These are phyloP conservation scores for Raphidocelis subcapitata DNA, from an alignment of 139 green algal species.

Conservation along the genomic window DNA sequence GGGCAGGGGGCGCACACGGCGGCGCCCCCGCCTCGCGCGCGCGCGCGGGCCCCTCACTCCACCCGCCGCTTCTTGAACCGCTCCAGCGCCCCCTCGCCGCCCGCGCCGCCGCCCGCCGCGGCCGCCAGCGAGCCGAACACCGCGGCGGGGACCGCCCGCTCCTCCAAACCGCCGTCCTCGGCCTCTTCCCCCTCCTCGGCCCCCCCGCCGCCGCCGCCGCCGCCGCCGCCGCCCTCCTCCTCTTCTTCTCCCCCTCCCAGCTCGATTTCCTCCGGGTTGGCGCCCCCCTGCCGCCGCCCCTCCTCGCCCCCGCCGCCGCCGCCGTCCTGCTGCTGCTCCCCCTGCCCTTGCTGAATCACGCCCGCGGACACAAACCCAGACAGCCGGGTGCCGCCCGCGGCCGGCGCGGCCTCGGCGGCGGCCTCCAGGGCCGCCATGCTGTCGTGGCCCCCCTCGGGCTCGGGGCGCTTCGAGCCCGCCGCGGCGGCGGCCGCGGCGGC, in stretches of 20 bases:
- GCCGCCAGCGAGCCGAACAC: slow-evolving; percentile 72
- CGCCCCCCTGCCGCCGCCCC: slow-evolving; percentile 20
- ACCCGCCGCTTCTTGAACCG: slow-evolving; percentile 45
- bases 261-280: slow-evolving; percentile 96
- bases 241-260: slow-evolving; percentile 68
- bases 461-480: slow-evolving; percentile 56
- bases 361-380: slow-evolving; percentile 83
- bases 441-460: slow-evolving; percentile 35
- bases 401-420: slow-evolving; percentile 26
- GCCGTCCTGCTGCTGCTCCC: slow-evolving; percentile 17
- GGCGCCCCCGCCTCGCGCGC: too few relatives aligned
- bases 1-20: too few relatives aligned
- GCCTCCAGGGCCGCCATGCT: slow-evolving; percentile 84
- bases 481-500: slow-evolving; percentile 34
- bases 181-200: slow-evolving; percentile 47
- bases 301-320: slow-evolving; percentile 15
- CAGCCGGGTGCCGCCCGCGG: slow-evolving; percentile 42
- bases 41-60: too few relatives aligned
- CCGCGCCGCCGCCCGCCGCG: not conserved
- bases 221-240: too few relatives aligned
- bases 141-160: slow-evolving; percentile 78
- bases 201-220: slow-evolving; percentile 31
- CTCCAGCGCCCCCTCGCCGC: slow-evolving; percentile 37
- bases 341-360: slow-evolving; percentile 62
- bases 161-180: slow-evolving; percentile 55